These are phyloP conservation scores for Pugionium dolabratum DNA, from an alignment of 345 rosid species.

Conservation along the genomic window DNA sequence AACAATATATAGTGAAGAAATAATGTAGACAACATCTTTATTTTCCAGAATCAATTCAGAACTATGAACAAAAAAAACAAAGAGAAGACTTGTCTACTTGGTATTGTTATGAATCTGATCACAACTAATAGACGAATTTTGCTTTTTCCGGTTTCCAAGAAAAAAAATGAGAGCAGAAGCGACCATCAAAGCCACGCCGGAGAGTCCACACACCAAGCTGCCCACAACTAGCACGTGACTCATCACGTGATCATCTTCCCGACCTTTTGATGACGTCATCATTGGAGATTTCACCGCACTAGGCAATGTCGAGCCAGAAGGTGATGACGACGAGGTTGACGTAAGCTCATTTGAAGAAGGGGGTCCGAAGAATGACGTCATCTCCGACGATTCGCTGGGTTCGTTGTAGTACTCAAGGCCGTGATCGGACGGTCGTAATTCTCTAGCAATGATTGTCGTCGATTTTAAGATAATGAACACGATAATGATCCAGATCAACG, in stretches of 20 bases:
- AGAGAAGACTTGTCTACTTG: neutral
- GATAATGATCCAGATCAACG: slow-evolving; percentile 28
- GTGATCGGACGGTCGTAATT: slow-evolving; percentile 71
- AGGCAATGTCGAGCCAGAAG: slow-evolving; percentile 29
- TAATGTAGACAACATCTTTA: neutral
- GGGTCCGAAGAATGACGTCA: slow-evolving; percentile 58
- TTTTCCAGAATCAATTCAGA: neutral
- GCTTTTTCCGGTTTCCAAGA: slow-evolving; percentile 18
- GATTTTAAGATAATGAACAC: slow-evolving; percentile 26
- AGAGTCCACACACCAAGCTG: slow-evolving; percentile 39
- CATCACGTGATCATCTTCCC: slow-evolving; percentile 21
- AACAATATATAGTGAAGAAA: neutral
- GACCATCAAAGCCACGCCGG: slow-evolving; percentile 35
- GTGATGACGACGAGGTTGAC: slow-evolving; percentile 12
- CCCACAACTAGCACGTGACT: slow-evolving; percentile 35
- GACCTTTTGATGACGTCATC: neutral
- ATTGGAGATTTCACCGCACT: slow-evolving; percentile 39
- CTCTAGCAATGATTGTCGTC: slow-evolving; percentile 38
- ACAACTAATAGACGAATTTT: slow-evolving; percentile 4
- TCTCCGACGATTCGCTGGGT: slow-evolving; percentile 43
- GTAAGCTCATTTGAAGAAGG: slow-evolving; percentile 28
- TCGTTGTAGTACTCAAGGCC: slow-evolving; percentile 59
- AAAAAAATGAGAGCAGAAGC: slow-evolving; percentile 40
- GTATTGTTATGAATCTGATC: slow-evolving; percentile 22
- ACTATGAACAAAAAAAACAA: neutral